Base-by-base conservation (phyloP, 192 early-diverging fungal genomes). In the Rhizophagus sp. region DNA sequence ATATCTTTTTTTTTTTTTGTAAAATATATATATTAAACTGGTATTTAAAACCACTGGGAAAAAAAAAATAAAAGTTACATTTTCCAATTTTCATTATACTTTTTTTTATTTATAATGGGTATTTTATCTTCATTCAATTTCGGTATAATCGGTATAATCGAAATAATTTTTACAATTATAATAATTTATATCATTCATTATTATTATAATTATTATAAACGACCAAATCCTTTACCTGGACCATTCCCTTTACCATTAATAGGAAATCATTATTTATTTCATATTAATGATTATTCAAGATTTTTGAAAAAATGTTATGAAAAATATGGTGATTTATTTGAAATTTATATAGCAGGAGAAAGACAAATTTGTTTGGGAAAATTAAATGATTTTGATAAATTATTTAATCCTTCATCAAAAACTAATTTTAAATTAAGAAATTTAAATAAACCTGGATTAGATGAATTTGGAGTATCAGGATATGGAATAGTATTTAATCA, bases 241-340 rank as follows among this genome's bases (percentile, higher is more conserved):
- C 74, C 74, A 25, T 33, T 63, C 19, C 74, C 74, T 36, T 62
- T 76, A 34, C 74, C 74, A 19, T 25, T 76, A 4, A 62, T 76
- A 1, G 74, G 74, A 22, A 62, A 27, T 36, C 24, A 63, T 17
- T 24, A 36, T 25, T 62, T 76, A 19, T 76, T 76, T 41, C 63
- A n/a, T 13, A 34, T 15, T 25, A 57, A 75, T 63, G n/a, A 24
- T 49, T 39, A 30, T 2, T 19, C 44, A 12, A 47, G 0, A 41
- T 72, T 72, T 49, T 72, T 47, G 3, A 49, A 27, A 47, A 17
- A 57, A 22, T 50, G 4, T 47, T 2, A 69, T 15, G 33, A 61
- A 39, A 70, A 79, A 70, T 79, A 79, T 79, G 78, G 78, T 27
- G 78, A 66, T 9, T n/a, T 79, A 36, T 79, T 33, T 52, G 78